Base-by-base conservation (phyloP, 1,284 basidiomycete species). In the Wallemia mellicola region DNA sequence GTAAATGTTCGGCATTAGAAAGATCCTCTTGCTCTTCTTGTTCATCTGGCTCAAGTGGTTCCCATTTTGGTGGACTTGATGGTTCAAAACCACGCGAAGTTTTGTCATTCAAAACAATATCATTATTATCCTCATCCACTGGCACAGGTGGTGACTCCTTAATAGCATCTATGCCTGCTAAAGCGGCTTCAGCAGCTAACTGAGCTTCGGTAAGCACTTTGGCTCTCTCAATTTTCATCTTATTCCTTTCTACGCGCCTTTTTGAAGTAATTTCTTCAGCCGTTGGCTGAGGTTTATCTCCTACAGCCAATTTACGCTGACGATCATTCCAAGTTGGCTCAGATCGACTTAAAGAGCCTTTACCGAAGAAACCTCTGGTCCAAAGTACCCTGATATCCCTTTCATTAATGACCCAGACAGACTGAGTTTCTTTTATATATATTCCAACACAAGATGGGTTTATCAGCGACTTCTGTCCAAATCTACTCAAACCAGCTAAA, bases 361-460 rank as follows among this genome's bases (percentile, higher is more conserved):
- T 98, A 24, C 94, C 92, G 68, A 96, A 98, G 73, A 96, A 96
- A 0, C 94, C 92, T 61, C 83, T 74, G 55, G 78, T 74, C 85
- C 94, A 99, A 26, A 98, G 74, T 1, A 81, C 71, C 63, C 74
- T 73, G 32, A 79, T 77, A 66, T 86, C 78, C 24, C 70, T 72
- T 25, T 72, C 67, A 61, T 80, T 76, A 0, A 74, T 71, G 1
- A 92, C 75, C 84, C 86, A 91, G 9, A 92, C 82, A 0, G 82
- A 83, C 28, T 77, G 77, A 19, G 86, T 86, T 1, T 75, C 66
- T 1, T 75, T 68, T 66, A 92, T 88, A 62, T 83, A 80, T 2
- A 79, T 66, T 2, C 83, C 86, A 11, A 63, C 63, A 60, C 63
- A 64, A 28, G 62, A 38, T 0, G 68, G 68, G n/a, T 66, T 54